These are phyloP conservation scores for Fusarium citri DNA, from an alignment of 2,329 filamentous ascomycete species.

Conservation along the genomic window DNA sequence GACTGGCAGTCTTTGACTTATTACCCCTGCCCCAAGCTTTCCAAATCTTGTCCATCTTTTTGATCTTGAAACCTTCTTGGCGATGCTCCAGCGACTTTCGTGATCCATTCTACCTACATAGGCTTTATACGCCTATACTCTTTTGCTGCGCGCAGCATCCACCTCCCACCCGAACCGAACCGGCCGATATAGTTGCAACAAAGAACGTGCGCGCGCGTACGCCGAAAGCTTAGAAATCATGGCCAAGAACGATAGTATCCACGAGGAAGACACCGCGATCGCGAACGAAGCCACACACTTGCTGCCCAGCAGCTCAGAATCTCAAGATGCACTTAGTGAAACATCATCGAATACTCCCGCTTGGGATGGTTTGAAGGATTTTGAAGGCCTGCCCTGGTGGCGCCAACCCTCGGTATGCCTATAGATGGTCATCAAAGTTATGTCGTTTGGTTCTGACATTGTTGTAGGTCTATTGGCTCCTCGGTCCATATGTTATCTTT, in stretches of 20 bases:
- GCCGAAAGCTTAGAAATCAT: slow-evolving; percentile 11
- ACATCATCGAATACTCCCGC: slow-evolving; percentile 33
- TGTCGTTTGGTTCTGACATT: slow-evolving; percentile 39
- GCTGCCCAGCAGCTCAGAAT: slow-evolving; percentile 47
- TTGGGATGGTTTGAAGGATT: slow-evolving; percentile 68
- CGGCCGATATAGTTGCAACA: not conserved
- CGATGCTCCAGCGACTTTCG: slow-evolving; percentile 26
- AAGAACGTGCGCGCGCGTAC: not conserved
- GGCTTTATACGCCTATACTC: slow-evolving; percentile 21
- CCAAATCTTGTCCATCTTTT: slow-evolving; percentile 7
- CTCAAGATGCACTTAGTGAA: slow-evolving; percentile 18
- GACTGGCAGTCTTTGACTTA: slow-evolving; percentile 1
- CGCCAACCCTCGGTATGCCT: slow-evolving; percentile 68
- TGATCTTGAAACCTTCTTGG: slow-evolving; percentile 10
- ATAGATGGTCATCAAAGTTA: not conserved
- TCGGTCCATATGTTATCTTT: slow-evolving; percentile 83
- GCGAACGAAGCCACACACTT: slow-evolving; percentile 55
- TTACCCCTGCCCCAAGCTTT: not conserved
- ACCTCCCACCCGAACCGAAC: not conserved
- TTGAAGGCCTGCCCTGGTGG: slow-evolving; percentile 71
- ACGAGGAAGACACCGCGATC: slow-evolving; percentile 15
- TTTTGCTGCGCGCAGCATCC: slow-evolving; percentile 21
- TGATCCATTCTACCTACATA: slow-evolving; percentile 13
- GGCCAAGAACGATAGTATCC: slow-evolving; percentile 11
- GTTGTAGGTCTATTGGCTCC: slow-evolving; percentile 80